Base-by-base conservation (phyloP, 2,329 filamentous ascomycete genomes). In the Magnaporthiopsis incrustans region DNA sequence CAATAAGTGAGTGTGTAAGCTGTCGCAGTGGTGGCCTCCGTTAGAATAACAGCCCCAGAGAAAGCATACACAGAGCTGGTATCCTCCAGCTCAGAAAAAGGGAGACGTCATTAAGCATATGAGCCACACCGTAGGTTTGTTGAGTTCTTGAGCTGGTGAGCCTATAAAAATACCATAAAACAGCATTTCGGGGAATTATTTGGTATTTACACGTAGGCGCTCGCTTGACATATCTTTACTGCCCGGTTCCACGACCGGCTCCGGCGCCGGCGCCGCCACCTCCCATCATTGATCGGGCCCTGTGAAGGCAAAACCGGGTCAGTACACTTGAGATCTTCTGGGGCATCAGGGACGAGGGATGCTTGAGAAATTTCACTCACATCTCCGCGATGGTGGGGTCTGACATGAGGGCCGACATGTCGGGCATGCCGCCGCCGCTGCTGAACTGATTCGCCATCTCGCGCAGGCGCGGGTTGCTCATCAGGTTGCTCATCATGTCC, bases 371-470 rank as follows among this genome's bases (percentile, higher is more conserved):
- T 86, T 90, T 90, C 78, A 96, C 93, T 90, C 78, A 96, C 93
- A 98, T 92, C 65, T 97, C 92, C 59, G 92, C 91, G 76, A 99
- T 89, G 74, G 79, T 90, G 60, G 95, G 95, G 74, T 99, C 95
- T 68, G 87, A 89, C 95, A 99, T 97, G 76, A 99, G 79, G 68
- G 83, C 83, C 64, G 84, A 82, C 72, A 98, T 81, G 76, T 98
- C 92, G 10, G 95, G 95, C 89, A 97, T 92, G 62, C 94, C 94
- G 63, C 90, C 90, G 58, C 90, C 89, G 63, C 81, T 80, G 66
- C 85, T 86, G 73, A 96, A 92, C 70, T 85, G 85, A 72, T 89
- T 87, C 59, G 92, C 92, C 92, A 97, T 94, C 73, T 96, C 87
- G 64, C 91, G 85, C 67, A 98, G 79, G 67, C 88, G 85, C 3